Percentiles rank a stretch among this genome's conserved stretches.
Conservation (phyloP, 2,329 filamentous ascomycete genomes). For the Juglanconis oblonga region DNA sequence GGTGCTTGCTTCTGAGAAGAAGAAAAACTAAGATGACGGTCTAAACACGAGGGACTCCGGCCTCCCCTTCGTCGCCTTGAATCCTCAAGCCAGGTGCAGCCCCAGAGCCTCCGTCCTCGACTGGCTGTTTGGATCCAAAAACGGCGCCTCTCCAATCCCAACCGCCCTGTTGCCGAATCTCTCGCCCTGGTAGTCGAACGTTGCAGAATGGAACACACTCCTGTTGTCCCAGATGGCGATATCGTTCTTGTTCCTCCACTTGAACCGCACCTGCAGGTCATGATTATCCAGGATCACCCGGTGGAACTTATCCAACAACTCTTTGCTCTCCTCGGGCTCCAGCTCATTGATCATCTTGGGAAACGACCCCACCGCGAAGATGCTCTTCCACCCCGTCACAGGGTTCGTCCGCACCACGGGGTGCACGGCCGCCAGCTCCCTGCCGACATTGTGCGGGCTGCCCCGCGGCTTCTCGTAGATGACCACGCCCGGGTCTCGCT, state of each 20-base stretch:
- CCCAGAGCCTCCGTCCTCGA: constrained; percentile 13
- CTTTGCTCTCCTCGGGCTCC: constrained; percentile 11
- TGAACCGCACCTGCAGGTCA: constrained; percentile 18
- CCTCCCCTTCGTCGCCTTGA: background rate
- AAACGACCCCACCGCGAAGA: constrained; percentile 26
- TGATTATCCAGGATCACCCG: constrained; percentile 13
- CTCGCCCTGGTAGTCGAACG: constrained; percentile 17
- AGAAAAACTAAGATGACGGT: background rate
- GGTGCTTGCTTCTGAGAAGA: constrained; percentile 2
- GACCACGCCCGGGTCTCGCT: constrained; percentile 23
- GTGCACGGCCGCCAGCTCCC: constrained; percentile 23
- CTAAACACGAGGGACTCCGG: background rate
- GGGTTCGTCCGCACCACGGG: constrained; percentile 28
- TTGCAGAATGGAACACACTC: constrained; percentile 17
- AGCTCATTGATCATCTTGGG: constrained; percentile 26
- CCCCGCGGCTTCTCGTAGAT: constrained; percentile 35
- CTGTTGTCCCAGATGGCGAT: constrained; percentile 20
- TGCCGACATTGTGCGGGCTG: constrained; percentile 14
- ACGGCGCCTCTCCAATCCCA: constrained; percentile 18
- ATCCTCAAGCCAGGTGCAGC: background rate
- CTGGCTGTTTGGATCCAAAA: constrained; percentile 12
- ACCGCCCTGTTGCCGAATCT: constrained; percentile 15
- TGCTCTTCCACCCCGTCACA: constrained; percentile 27
- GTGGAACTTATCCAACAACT: constrained; percentile 16
- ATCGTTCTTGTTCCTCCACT: constrained; percentile 18